A percentile compares a stretch with the other conserved stretches of the same genome.
These are phyloP conservation scores for Margaritispora aquatica DNA, from an alignment of 495 filamentous ascomycete species.

Conservation along the genomic window DNA sequence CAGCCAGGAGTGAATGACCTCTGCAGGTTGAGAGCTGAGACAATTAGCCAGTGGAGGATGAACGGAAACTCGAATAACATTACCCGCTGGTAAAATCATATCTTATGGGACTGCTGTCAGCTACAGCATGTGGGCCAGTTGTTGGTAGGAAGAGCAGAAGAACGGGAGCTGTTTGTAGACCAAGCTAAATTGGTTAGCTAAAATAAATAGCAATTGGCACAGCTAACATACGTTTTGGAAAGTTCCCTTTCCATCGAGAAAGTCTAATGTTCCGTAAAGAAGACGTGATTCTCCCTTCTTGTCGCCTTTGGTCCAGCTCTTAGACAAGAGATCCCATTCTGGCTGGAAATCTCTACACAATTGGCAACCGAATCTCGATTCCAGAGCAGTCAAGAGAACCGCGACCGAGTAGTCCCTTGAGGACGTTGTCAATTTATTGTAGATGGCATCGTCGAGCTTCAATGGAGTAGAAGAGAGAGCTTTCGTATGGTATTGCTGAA, in stretches of 20 bases:
- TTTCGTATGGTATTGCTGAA: slow-evolving; percentile 61
- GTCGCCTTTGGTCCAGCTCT: slow-evolving; percentile 81
- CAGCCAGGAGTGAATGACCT: slow-evolving; percentile 74
- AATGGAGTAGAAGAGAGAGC: slow-evolving; percentile 60
- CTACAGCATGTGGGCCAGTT: slow-evolving; percentile 69
- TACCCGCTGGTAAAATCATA: slow-evolving; percentile 86
- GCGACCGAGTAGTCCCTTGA: slow-evolving; percentile 81
- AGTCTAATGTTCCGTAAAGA: slow-evolving; percentile 85
- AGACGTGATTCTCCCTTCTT: slow-evolving; percentile 64
- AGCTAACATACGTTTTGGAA: slow-evolving; percentile 72
- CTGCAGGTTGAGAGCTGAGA: slow-evolving; percentile 63
- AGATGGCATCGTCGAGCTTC: slow-evolving; percentile 68
- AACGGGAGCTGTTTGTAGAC: slow-evolving; percentile 91
- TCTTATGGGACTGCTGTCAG: slow-evolving; percentile 61
- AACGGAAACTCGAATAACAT: slow-evolving; percentile 12
- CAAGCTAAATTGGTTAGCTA: slow-evolving; percentile 52
- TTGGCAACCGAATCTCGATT: slow-evolving; percentile 76
- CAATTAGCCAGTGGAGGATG: slow-evolving; percentile 1
- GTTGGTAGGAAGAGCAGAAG: slow-evolving; percentile 87
- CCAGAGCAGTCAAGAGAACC: slow-evolving; percentile 82
- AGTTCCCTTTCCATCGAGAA: slow-evolving; percentile 71
- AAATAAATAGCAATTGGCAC: neutral
- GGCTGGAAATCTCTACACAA: slow-evolving; percentile 88
- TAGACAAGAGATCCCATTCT: slow-evolving; percentile 85
- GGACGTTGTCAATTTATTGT: slow-evolving; percentile 63